Evolutionary conservation across 352 stramenopile genomes (phyloP), one percentile per base, ranked within the genome.

Genomic region (Blastocystis sp.): DNA sequence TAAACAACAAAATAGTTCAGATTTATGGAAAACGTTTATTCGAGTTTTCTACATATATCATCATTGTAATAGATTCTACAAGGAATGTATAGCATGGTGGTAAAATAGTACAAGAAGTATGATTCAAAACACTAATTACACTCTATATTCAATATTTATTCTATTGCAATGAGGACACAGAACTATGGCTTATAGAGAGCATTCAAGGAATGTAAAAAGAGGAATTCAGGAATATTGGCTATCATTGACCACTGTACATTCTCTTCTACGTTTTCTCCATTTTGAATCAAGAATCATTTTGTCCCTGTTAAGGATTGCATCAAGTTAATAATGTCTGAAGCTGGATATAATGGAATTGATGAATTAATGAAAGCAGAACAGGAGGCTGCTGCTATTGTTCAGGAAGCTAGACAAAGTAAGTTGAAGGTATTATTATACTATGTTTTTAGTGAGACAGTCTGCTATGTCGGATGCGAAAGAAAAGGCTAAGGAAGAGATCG

Each of bases 281-380:
- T 85, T 65, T 13, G 63, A 53, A 45, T 39, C 20, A 69, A 85
- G 73, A 85, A 85, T 85, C 73, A 85, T 85, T 85, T 85, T 85
- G 73, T 85, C 50, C 41, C 73, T 66, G 39, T 56, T 24, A 55
- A 66, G 13, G 59, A 66, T 45, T 66, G 37, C 2, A 41, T 85
- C 16, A 37, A 50, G 20, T 18, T 43, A 66, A 47, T 43, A 66
- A 85, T 85, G 73, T 66, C 73, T 30, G 53, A 53, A 24, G 34
- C 73, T 68, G 73, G 47, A 45, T 85, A 85, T 68, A 66, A 59
- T 11, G 73, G 73, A 68, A 85, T 85, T 68, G 73, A 85, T 20
- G 43, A 53, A 30, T 24, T 85, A 34, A 85, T 66, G 73, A 65
- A 85, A 55, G 73, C 73, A 20, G 73, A 85, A 68, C 26, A 85